Base-by-base conservation (phyloP, 345 rosid genomes). In the Salix viminalis region DNA sequence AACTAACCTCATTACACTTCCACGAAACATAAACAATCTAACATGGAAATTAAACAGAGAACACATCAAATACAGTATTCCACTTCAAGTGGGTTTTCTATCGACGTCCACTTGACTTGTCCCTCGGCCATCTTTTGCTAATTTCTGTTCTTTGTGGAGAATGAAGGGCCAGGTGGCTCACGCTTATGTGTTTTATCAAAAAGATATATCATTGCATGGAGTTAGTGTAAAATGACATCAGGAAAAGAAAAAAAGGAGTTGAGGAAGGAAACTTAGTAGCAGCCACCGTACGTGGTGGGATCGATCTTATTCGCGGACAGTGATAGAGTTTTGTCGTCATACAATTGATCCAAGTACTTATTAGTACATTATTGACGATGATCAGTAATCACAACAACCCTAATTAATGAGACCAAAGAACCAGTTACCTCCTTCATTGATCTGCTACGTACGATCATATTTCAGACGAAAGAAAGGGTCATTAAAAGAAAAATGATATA, bases 31-130 rank as follows among this genome's bases (percentile, higher is more conserved):
- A 8, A 42, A 2, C 46, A 42, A 42, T 0, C 46, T 11, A 42
- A 42, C 46, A 42, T 42, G 46, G 46, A 42, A 11, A 42, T 42
- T 11, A 24, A 42, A 61, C 30, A 60, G 64, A 42, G 6, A 62
- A 0, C 32, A 34, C 62, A 10, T 18, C 50, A 48, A 71, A 48
- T 34, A 26, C 26, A 14, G 18, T 23, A 34, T 12, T 11, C 37
- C 39, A 15, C 32, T 41, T 28, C 12, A 83, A 91, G 92, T 91
- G 94, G 91, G 80, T 54, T 82, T 84, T 79, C 74, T 70, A 75
- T 90, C 86, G 97, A 91, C 86, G 73, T 90, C 98, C 97, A 91
- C 97, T 90, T 26, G 79, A 42, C 69, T 66, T 67, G 73, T 77
- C 79, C 79, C 72, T 74, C 64, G 26, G 50, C 28, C 75, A 54